These are phyloP conservation scores for Claviceps maximensis DNA, from an alignment of 2,329 filamentous ascomycete genomes.

Conservation along the genomic window DNA sequence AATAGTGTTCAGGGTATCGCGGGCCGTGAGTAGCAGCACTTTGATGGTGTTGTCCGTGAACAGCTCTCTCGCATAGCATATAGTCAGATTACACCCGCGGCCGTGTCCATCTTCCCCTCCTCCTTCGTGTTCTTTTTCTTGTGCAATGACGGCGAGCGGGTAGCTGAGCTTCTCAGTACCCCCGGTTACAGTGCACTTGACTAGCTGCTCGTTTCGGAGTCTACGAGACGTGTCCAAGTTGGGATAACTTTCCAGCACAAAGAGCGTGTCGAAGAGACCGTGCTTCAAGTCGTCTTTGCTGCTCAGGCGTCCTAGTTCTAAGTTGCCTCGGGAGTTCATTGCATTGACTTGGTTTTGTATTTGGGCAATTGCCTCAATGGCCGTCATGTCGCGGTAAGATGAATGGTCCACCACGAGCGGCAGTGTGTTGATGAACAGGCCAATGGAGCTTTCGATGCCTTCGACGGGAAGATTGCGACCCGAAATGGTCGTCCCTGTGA, in stretches of 20 bases:
- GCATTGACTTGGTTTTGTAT: constrained; percentile 2
- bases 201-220: neutral
- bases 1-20: neutral
- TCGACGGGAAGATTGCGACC: constrained; percentile 1
- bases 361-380: neutral
- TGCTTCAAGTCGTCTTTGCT: constrained; percentile 1
- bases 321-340: constrained; percentile 1
- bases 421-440: constrained; percentile 1
- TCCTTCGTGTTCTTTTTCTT: neutral
- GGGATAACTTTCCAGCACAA: constrained; percentile 2
- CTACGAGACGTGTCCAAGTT: neutral
- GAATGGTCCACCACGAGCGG: constrained; percentile 1
- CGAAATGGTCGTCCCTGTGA: constrained; percentile 1
- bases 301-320: neutral
- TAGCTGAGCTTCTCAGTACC: constrained; percentile 1
- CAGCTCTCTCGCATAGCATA: constrained; percentile 1
- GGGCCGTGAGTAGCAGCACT: neutral
- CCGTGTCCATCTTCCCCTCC: too few relatives aligned
- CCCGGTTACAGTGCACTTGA: neutral
- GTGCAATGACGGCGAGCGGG: neutral
- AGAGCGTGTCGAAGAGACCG: constrained; percentile 1
- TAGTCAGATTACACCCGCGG: neutral
- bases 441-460: neutral
- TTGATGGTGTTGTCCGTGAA: neutral
- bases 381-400: neutral